phyloP scores from a whole-genome alignment of 768 basidiomycete genomes.

The Termitomyces sp. region DNA sequence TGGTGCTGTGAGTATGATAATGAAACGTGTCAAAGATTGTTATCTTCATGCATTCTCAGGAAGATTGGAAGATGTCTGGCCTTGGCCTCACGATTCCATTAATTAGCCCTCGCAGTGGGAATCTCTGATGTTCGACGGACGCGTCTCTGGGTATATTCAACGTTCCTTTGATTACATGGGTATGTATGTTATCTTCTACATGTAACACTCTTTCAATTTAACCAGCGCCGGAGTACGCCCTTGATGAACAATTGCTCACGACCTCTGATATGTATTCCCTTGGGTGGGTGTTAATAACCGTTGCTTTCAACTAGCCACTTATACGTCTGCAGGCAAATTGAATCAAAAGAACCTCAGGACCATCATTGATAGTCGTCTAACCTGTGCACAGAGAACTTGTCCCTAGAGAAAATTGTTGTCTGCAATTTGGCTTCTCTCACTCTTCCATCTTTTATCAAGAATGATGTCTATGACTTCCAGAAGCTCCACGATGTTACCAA shows the following conservation, averaged over 20 bases:
- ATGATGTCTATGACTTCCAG: conserved; percentile 88
- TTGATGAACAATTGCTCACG: conserved; percentile 84
- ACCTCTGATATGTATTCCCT: conserved; percentile 93
- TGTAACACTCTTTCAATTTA: neutral
- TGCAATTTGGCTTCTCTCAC: conserved; percentile 98
- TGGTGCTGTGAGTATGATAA: conserved; percentile 57
- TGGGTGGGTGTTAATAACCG: no score
- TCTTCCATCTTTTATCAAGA: conserved; percentile 84
- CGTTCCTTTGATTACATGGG: conserved; percentile 95
- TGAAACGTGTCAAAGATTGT: neutral
- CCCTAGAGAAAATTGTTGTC: conserved; percentile 96
- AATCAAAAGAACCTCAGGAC: conserved; percentile 98
- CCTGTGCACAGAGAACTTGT: conserved; percentile 96
- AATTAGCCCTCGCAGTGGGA: conserved; percentile 77
- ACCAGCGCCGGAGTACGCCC: conserved; percentile 88
- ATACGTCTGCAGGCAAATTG: conserved; percentile 68
- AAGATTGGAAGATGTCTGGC: conserved; percentile 97
- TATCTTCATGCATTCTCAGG: conserved; percentile 42
- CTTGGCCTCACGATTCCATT: conserved; percentile 86
- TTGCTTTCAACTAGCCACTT: neutral
- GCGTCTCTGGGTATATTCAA: conserved; percentile 79
- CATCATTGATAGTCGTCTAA: conserved; percentile 99
- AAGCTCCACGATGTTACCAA: conserved; percentile 93
- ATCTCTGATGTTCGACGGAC: conserved; percentile 84
- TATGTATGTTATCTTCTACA: conserved; percentile 31